Conservation (phyloP, 768 basidiomycete genomes). For the Pulveroboletus sp. region DNA sequence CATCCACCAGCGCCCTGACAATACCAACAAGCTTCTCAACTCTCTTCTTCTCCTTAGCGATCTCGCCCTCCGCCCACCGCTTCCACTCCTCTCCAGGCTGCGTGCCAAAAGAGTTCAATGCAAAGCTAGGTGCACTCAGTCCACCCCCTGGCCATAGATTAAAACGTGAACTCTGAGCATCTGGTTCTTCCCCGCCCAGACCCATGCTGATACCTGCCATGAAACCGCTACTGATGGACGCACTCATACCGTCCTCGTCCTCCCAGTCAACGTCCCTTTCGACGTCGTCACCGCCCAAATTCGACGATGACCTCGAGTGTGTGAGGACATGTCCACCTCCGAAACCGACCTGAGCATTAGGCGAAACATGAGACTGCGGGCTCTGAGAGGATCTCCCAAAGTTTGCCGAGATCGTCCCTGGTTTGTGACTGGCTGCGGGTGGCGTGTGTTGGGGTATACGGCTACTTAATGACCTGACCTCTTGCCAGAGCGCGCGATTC, state of each 20-base stretch:
- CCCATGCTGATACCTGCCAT: slow-evolving; percentile 13
- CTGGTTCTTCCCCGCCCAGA: slow-evolving; percentile 23
- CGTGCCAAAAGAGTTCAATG: slow-evolving; percentile 7
- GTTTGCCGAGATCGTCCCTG: slow-evolving; percentile 1
- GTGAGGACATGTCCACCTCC: slow-evolving; percentile 17
- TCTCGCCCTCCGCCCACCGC: slow-evolving; percentile 34
- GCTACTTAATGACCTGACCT: slow-evolving; percentile 18
- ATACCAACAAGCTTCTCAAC: slow-evolving; percentile 57
- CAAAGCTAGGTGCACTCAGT: slow-evolving; percentile 10
- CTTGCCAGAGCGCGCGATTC: slow-evolving; percentile 54
- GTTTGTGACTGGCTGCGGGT: not conserved
- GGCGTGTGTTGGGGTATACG: slow-evolving; percentile 20
- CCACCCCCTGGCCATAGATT: slow-evolving; percentile 9
- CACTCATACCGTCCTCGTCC: slow-evolving; percentile 23
- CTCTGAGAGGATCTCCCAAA: slow-evolving; percentile 8
- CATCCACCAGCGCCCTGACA: slow-evolving; percentile 60
- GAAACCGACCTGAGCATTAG: slow-evolving; percentile 4
- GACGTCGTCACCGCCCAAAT: slow-evolving; percentile 22
- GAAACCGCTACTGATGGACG: not conserved
- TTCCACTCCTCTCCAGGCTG: slow-evolving; percentile 23
- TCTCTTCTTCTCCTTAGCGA: slow-evolving; percentile 53
- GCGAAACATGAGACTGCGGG: slow-evolving; percentile 8
- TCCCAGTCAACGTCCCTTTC: slow-evolving; percentile 28
- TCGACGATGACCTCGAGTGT: slow-evolving; percentile 27
- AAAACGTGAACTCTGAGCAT: slow-evolving; percentile 15